Evolutionary conservation across 192 early-diverging fungal species (phyloP), one percentile per base, ranked within the genome.

Genomic region (Umbelopsis ramanniana): DNA sequence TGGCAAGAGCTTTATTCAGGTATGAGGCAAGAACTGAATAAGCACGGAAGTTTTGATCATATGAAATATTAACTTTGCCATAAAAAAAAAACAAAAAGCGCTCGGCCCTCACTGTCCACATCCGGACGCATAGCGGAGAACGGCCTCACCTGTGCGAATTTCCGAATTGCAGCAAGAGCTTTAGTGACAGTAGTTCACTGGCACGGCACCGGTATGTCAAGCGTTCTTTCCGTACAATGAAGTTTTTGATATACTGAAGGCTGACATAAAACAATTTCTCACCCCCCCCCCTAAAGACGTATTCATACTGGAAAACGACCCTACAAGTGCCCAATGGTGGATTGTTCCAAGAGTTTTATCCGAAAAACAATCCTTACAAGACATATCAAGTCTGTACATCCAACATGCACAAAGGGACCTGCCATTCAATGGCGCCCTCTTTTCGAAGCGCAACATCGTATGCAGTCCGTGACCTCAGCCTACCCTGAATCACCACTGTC

Each of bases 1-100:
- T 75, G 89, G 84, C 66, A 95, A 95, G 83, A 85, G 90, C 53
- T 95, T 95, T 67, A 93, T 95, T 77, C 91, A 84, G 73, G 82
- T 84, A 69, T 11, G 40, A 33, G 17, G 3, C 26, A 21, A 45
- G 6, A 67, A 22, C 24, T 19, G 3, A n/a, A 52, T 47, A 14
- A 38, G 37, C 21, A 40, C 10, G 21, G 38, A 11, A 40, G 21
- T 53, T 66, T 11, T 29, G 38, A 52, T 54, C n/a, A 21, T 29
- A 67, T 29, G 12, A 15, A 24, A 21, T 22, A 35, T 54, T 14
- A 43, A 24, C 38, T 50, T 43, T 12, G 14, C 37, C 8, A 8
- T 3, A 1, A 43, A 43, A 43, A 43, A 43, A 43, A 43, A 43
- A 43, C 1, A 43, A 43, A 43, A 7, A 93, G 84, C 86, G 90